Conservation (phyloP, 768 basidiomycete genomes). For the Pisolithus tinctorius region DNA sequence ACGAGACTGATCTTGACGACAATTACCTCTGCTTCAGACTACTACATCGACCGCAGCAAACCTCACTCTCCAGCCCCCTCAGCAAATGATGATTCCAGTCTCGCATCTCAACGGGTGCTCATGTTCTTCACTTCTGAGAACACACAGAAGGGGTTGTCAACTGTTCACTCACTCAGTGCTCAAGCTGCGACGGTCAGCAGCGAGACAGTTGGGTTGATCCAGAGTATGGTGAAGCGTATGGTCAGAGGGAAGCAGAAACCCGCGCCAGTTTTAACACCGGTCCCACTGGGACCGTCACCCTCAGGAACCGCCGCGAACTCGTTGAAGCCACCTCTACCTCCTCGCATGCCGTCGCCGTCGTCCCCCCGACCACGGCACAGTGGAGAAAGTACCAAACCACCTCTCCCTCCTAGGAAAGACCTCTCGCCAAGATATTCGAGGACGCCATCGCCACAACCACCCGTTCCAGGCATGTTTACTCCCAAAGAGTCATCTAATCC, state of each 20-base stretch:
- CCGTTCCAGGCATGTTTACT: neutral
- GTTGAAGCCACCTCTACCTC: neutral
- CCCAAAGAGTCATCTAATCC: too few species aligned
- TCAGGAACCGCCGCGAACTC: neutral
- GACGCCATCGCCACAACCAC: neutral
- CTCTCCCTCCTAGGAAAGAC: neutral
- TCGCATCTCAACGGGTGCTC: constrained; percentile 34
- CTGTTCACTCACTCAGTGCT: constrained; percentile 58
- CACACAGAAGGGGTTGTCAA: constrained; percentile 52
- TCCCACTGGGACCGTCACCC: neutral
- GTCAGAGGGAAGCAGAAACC: constrained; percentile 38
- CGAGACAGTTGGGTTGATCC: constrained; percentile 55
- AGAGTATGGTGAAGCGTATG: constrained; percentile 51
- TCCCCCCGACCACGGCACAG: neutral
- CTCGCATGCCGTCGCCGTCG: neutral
- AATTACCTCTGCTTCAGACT: constrained; percentile 53
- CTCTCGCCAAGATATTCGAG: neutral
- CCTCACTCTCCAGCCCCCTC: neutral
- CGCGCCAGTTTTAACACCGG: too few species aligned
- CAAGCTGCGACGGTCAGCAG: constrained; percentile 62
- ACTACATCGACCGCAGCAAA: constrained; percentile 37
- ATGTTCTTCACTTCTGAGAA: constrained; percentile 55
- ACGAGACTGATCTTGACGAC: constrained; percentile 49
- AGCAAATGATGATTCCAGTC: constrained; percentile 3
- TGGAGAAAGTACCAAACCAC: neutral